These are phyloP conservation scores for Calocybe indica DNA, from an alignment of 768 basidiomycete genomes.

Conservation along the genomic window DNA sequence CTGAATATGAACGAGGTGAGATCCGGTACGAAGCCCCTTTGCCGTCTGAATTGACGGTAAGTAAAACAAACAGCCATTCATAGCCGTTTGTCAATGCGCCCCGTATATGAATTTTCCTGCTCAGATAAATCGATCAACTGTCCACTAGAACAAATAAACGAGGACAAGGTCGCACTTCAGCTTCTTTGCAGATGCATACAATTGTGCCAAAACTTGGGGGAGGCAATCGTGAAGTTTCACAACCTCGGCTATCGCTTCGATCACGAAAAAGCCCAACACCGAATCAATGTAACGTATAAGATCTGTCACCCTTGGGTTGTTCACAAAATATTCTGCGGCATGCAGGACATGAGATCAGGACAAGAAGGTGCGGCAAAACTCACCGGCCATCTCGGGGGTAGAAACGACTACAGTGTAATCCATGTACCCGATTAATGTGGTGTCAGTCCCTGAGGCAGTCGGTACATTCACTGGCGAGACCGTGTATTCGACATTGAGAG, in stretches of 20 bases:
- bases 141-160: too few relatives aligned
- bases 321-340: constrained; percentile 8
- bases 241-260: constrained; percentile 14
- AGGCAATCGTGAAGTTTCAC: constrained; percentile 10
- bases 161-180: constrained; percentile 8
- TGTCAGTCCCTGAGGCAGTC: not conserved
- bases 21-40: constrained; percentile 14
- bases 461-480: constrained; percentile 11
- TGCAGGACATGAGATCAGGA: constrained; percentile 2
- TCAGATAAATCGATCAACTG: not conserved
- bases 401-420: constrained; percentile 3
- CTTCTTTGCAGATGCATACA: constrained; percentile 14
- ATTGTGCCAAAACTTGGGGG: constrained; percentile 9
- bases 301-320: constrained; percentile 7
- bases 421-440: not conserved
- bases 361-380: constrained; percentile 6
- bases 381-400: constrained; percentile 1
- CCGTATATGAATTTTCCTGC: constrained; percentile 13
- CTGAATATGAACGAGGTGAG: constrained; percentile 11
- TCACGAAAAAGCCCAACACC: constrained; percentile 11
- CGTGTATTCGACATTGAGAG: constrained; percentile 12
- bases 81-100: constrained; percentile 16
- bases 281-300: constrained; percentile 9
- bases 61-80: constrained; percentile 17
- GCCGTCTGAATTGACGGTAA: constrained; percentile 14